Evolutionary conservation across 2,329 filamentous ascomycete genomes (phyloP), one percentile per base, ranked within the genome.

Genomic region (Coniochaeta hoffmannii): DNA sequence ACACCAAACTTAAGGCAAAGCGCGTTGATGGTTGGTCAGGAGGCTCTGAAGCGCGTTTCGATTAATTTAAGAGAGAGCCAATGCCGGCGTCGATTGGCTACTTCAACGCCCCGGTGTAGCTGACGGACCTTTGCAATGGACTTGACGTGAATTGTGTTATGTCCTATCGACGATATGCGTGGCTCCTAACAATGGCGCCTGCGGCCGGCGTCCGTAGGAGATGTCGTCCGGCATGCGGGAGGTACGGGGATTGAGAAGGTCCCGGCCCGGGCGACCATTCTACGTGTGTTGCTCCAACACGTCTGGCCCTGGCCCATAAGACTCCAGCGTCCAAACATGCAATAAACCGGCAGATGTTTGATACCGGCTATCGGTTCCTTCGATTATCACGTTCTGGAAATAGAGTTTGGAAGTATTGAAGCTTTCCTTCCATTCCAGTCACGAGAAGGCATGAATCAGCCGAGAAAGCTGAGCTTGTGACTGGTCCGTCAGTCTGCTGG

Each of bases 1-100:
- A 63, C 60, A 60, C 61, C 60, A 64, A 64, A 64, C 60, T 50
- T 36, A 54, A 38, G 31, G 41, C 57, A 58, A 60, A 52, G 57
- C 61, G 57, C 57, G 58, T 34, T 19, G 50, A 24, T 63, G 61
- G 64, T 66, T 68, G 64, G 66, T 61, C 58, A 55, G 56, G 56
- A 58, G 55, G 52, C 55, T 55, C 38, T 53, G 54, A 58, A 60
- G 61, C 60, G 62, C 61, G 63, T 62, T 62, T 63, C 59, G 60
- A 60, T 63, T 58, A 56, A 63, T 63, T 62, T 62, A 32, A 50
- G 61, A 59, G 61, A 59, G 56, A 63, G 56, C 60, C 55, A 61
- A 61, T 62, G 56, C 61, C 56, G 60, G 55, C 22, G 41, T 17
- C 24, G 41, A n/a, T 12, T 5, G 14, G 12, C 41, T 46, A 46